phyloP scores from a whole-genome alignment of 179 eudicot species.

The Heliamphora pulchella region DNA sequence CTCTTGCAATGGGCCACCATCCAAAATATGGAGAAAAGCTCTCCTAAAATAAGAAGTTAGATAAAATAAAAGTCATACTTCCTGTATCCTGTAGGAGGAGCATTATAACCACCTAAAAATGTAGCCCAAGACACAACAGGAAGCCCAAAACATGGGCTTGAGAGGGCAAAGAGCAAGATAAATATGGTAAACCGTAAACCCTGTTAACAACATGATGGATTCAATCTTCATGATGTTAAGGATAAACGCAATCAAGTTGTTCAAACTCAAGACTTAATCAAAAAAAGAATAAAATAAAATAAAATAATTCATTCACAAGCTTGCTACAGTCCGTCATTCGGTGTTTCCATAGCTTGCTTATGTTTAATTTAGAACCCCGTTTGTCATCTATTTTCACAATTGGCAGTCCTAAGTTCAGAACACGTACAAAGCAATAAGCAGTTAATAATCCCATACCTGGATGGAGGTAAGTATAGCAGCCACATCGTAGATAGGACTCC shows the following conservation, averaged over 20 bases:
- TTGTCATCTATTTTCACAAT: neutral
- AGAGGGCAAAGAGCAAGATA: neutral
- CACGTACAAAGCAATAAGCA: neutral
- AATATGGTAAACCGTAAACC: neutral
- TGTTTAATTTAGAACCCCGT: neutral
- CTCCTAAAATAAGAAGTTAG: neutral
- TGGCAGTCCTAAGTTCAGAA: neutral
- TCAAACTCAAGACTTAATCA: neutral
- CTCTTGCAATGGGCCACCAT: no score
- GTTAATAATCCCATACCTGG: conserved; percentile 38
- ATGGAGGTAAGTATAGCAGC: conserved; percentile 88
- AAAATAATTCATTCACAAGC: neutral
- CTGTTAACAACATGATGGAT: neutral
- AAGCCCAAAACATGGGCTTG: no score
- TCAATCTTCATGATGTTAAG: neutral
- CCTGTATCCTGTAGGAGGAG: neutral
- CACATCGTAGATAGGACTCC: conserved; percentile 91
- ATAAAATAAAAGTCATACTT: neutral
- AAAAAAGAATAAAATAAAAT: neutral
- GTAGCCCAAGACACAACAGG: no score
- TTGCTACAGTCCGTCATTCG: neutral
- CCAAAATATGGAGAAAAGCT: neutral
- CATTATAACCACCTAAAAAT: neutral
- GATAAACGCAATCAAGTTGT: neutral
- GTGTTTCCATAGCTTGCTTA: neutral